Conservation (phyloP, 495 filamentous ascomycete species). For the Penicillium waksmanii region DNA sequence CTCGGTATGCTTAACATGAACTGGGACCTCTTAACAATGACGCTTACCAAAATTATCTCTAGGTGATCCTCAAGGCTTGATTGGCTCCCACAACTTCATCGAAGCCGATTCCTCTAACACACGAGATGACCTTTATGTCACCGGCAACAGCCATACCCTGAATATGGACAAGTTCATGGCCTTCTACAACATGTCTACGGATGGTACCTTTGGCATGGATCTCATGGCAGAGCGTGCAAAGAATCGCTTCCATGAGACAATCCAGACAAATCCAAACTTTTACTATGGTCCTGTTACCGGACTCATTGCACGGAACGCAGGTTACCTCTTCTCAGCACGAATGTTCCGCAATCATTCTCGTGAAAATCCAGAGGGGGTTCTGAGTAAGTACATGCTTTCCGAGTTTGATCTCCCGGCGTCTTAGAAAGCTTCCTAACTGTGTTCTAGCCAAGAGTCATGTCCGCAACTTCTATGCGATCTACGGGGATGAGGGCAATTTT, state of each 20-base stretch:
- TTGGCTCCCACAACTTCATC: constrained; percentile 59
- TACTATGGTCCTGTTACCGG: constrained; percentile 56
- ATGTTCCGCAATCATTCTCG: constrained; percentile 52
- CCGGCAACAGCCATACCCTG: constrained; percentile 45
- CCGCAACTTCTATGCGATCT: constrained; percentile 52
- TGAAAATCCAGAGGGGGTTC: constrained; percentile 47
- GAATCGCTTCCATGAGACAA: constrained; percentile 49
- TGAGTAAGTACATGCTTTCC: constrained; percentile 31
- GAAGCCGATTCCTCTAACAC: constrained; percentile 61
- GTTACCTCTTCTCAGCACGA: constrained; percentile 47
- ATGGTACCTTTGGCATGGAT: constrained; percentile 42
- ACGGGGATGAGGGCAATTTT: constrained; percentile 41
- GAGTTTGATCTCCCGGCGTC: not conserved
- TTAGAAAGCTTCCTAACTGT: constrained; percentile 14
- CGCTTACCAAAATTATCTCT: not conserved
- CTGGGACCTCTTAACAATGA: not conserved
- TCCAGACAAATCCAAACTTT: constrained; percentile 56
- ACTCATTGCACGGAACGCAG: constrained; percentile 50
- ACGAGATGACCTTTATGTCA: constrained; percentile 54
- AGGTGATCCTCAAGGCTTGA: constrained; percentile 49
- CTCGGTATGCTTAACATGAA: constrained; percentile 20
- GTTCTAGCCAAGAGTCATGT: constrained; percentile 40
- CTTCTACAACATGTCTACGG: constrained; percentile 40
- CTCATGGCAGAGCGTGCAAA: constrained; percentile 40
- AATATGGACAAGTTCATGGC: constrained; percentile 48